A percentile compares a stretch with the other conserved stretches of the same genome.
These are phyloP conservation scores for Colletotrichum cuscutae DNA, from an alignment of 2,329 filamentous ascomycete species.

Conservation along the genomic window DNA sequence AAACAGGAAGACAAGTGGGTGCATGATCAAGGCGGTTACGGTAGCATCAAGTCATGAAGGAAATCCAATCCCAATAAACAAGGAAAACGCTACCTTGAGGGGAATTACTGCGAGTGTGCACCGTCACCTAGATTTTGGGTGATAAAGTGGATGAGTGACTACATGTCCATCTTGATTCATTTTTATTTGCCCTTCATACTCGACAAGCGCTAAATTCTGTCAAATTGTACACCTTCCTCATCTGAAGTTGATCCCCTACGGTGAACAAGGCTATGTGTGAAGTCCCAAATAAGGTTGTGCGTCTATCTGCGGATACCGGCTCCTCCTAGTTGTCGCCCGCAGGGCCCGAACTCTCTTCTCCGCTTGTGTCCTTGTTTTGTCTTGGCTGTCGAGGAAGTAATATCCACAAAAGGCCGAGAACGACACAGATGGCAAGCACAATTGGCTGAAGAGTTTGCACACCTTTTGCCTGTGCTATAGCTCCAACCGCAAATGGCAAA, in stretches of 20 bases:
- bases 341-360: background rate
- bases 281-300: background rate
- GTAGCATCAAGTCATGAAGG: background rate
- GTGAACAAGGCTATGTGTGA: background rate
- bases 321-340: background rate
- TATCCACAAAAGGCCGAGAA: constrained; percentile 58
- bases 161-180: too few species aligned
- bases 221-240: background rate
- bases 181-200: too few species aligned
- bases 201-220: too few species aligned
- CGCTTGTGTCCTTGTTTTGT: background rate
- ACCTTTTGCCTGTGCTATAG: constrained; percentile 69
- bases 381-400: constrained; percentile 4
- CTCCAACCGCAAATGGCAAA: constrained; percentile 74
- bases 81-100: background rate
- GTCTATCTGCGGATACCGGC: background rate
- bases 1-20: too few species aligned
- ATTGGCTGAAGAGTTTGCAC: constrained; percentile 68
- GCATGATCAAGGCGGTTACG: too few species aligned
- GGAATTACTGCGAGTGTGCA: too few species aligned
- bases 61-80: background rate
- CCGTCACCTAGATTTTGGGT: too few species aligned
- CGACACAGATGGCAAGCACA: constrained; percentile 58
- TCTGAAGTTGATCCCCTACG: background rate
- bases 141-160: background rate